Evolutionary conservation across 2,329 filamentous ascomycete species (phyloP).

Genomic region (Aspergillus ibericus): DNA sequence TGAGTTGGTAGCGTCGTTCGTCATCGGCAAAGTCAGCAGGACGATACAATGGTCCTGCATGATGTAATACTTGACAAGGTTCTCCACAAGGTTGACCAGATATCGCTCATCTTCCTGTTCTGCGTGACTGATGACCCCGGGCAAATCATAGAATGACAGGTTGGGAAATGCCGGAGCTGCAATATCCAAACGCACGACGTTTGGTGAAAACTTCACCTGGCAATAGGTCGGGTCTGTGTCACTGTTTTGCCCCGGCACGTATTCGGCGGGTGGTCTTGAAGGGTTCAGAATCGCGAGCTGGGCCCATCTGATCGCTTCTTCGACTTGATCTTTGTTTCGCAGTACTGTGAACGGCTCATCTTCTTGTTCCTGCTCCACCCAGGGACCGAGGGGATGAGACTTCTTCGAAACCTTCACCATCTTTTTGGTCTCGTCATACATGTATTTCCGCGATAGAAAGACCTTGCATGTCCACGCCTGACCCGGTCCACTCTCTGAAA

Average conservation of each 20-base stretch:
- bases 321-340: constrained; percentile 61
- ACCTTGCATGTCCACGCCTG: constrained; percentile 66
- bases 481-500: constrained; percentile 53
- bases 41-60: constrained; percentile 69
- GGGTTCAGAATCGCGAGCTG: constrained; percentile 78
- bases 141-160: constrained; percentile 81
- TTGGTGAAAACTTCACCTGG: constrained; percentile 74
- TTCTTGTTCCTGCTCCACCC: constrained; percentile 54
- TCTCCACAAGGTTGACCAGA: constrained; percentile 69
- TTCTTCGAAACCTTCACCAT: constrained; percentile 52
- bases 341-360: constrained; percentile 64
- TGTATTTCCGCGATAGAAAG: constrained; percentile 65
- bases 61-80: constrained; percentile 70
- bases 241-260: constrained; percentile 52
- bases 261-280: constrained; percentile 51
- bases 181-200: constrained; percentile 75
- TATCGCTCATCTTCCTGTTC: constrained; percentile 65
- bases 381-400: constrained; percentile 63
- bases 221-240: constrained; percentile 30
- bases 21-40: constrained; percentile 75
- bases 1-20: constrained; percentile 73
- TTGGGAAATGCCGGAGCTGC: constrained; percentile 69
- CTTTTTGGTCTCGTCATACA: constrained; percentile 42
- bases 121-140: constrained; percentile 74
- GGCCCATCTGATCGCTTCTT: constrained; percentile 68